Percentiles rank a stretch among this genome's conserved stretches.
Conservation (phyloP, 208 protist species). For the Crithidia bombi region DNA sequence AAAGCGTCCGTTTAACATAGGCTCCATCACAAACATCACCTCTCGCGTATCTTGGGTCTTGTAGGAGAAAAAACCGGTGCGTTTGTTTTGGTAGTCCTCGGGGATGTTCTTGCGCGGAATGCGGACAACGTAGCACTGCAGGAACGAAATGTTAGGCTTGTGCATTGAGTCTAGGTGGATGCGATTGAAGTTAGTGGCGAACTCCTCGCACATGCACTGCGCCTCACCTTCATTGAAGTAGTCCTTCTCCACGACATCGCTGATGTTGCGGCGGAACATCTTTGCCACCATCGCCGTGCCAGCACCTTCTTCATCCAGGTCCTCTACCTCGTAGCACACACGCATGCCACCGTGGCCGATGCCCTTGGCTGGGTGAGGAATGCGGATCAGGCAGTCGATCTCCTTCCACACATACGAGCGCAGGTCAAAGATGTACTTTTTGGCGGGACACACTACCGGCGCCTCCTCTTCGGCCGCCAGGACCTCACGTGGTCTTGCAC, state of each 20-base stretch:
- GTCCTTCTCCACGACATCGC: slow-evolving; percentile 77
- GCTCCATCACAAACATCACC: slow-evolving; percentile 87
- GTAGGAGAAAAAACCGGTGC: slow-evolving; percentile 77
- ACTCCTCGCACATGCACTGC: slow-evolving; percentile 88
- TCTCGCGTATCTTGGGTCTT: slow-evolving; percentile 70
- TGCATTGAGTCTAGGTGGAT: slow-evolving; percentile 40
- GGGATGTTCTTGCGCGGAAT: slow-evolving; percentile 67
- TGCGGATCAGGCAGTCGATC: slow-evolving; percentile 58
- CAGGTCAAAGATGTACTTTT: slow-evolving; percentile 81
- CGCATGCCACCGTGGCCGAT: slow-evolving; percentile 83
- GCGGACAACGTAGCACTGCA: slow-evolving; percentile 85
- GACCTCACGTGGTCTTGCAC: not conserved
- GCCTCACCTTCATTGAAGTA: slow-evolving; percentile 89
- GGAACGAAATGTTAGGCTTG: slow-evolving; percentile 83
- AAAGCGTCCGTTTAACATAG: slow-evolving; percentile 82
- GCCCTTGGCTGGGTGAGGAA: slow-evolving; percentile 48
- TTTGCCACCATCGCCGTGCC: slow-evolving; percentile 81
- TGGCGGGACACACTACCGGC: slow-evolving; percentile 55
- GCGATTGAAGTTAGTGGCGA: slow-evolving; percentile 85
- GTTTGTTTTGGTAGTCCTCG: slow-evolving; percentile 41
- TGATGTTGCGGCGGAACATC: slow-evolving; percentile 80
- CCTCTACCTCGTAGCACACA: slow-evolving; percentile 84
- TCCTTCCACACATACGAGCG: slow-evolving; percentile 66
- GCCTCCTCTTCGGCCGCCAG: slow-evolving; percentile 22
- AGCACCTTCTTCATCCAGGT: slow-evolving; percentile 72